Base-by-base conservation (phyloP, 2,329 filamentous ascomycete genomes). In the Curvularia hawaiiensis region DNA sequence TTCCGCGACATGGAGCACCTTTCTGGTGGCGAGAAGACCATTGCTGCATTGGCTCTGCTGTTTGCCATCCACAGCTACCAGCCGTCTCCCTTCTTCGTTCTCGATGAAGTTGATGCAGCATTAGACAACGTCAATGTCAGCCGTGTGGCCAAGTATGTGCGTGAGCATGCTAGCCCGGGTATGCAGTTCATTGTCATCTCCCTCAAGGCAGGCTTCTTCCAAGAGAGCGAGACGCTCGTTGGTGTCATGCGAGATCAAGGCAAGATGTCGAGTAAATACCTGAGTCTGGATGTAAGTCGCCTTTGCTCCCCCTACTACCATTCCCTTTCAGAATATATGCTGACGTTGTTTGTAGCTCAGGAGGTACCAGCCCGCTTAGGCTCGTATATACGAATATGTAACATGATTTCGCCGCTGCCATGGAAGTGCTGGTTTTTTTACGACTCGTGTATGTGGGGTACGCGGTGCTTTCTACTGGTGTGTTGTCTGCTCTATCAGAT, bases 101-200 rank as follows among this genome's bases (percentile, higher is more conserved):
- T 99, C 8, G 95, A 99, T 74, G 95, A 99, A 79, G 94, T 99
- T 14, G 95, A 99, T 74, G 96, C 95, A 10, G 96, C 95, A 40
- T 85, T 99, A n/a, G 95, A 99, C 75, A 97, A 97, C 72, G 92
- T 94, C 59, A 99, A 99, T 69, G 95, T 98, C 7, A 89, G 92
- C 67, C 92, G 96, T 75, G 93, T 99, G 77, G 95, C 94, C 64
- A 95, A 95, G 77, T 99, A 99, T 73, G 96, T 99, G 61, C 87
- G 90, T 38, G 92, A 96, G 71, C 93, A 99, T 77, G 91, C 93
- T 0, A 91, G 92, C 0, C 95, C 95, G 1, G 96, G 96, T 14
- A 98, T 98, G 92, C 95, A 99, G 77, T 99, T 99, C 68, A 96
- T 99, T 60, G 95, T 99, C 65, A 99, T 99, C 77, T 92, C 88